These are phyloP conservation scores for Cinnamomum chago DNA, from an alignment of 164 flowering plant genomes.

Conservation along the genomic window DNA sequence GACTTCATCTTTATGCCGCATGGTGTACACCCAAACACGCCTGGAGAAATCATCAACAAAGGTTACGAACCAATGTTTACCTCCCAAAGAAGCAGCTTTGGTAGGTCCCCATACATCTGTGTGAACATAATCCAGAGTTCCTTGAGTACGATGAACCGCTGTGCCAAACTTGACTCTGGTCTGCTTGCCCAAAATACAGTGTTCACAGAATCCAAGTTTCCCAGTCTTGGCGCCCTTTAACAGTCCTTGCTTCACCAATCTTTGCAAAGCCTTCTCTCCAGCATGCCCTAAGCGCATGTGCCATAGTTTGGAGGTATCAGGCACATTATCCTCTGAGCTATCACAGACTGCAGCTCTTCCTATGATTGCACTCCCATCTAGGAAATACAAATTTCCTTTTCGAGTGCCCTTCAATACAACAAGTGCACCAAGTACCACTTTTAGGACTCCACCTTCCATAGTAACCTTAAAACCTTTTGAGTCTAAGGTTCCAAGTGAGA, in stretches of 20 bases:
- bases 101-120: not conserved
- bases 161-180: not conserved
- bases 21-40: not conserved
- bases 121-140: conserved; percentile 8
- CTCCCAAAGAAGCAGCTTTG: too few species aligned
- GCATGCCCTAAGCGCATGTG: not conserved
- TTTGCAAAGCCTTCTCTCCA: not conserved
- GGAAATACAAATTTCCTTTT: not conserved
- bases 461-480: not conserved
- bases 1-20: not conserved
- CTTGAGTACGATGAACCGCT: not conserved
- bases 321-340: not conserved
- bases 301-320: not conserved
- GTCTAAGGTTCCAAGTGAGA: not conserved
- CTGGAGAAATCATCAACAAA: not conserved
- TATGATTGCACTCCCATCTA: not conserved
- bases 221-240: not conserved
- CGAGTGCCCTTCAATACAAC: not conserved
- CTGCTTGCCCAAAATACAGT: conserved; percentile 12
- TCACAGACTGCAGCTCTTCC: not conserved
- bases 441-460: not conserved
- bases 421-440: not conserved
- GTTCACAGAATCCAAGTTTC: not conserved
- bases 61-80: not conserved
- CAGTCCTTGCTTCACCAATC: not conserved